These are phyloP conservation scores for Fusarium sp. DNA, from an alignment of 2,329 filamentous ascomycete species.

Conservation along the genomic window DNA sequence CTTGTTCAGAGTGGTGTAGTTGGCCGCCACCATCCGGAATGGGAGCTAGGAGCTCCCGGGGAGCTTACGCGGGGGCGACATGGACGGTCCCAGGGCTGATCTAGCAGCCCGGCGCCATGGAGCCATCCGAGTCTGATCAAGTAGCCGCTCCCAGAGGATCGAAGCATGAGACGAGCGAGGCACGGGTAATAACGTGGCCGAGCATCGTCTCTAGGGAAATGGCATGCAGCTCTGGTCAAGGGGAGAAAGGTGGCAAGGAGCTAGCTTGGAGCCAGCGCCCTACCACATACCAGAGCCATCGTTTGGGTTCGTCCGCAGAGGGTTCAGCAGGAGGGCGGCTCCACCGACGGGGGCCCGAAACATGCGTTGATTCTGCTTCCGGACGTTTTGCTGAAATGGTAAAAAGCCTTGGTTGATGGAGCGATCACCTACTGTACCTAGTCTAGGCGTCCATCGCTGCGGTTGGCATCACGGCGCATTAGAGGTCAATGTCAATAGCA, in stretches of 20 bases:
- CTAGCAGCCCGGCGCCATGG: not conserved
- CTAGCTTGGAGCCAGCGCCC: conserved; percentile 3
- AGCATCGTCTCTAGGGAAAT: not conserved
- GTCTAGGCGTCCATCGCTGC: not conserved
- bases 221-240: not conserved
- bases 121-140: not conserved
- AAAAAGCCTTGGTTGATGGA: not conserved
- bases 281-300: conserved; percentile 30
- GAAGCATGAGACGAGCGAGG: not conserved
- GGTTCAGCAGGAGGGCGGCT: not conserved
- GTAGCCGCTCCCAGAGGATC: not conserved
- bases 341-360: not conserved
- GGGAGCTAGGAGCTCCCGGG: conserved; percentile 1
- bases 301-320: conserved; percentile 3
- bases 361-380: conserved; percentile 31
- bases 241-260: conserved; percentile 5
- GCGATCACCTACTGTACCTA: not conserved
- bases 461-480: too few relatives aligned
- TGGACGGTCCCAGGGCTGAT: not conserved
- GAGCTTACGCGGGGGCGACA: conserved; percentile 8
- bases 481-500: too few relatives aligned
- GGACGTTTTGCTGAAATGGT: conserved; percentile 6
- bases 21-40: conserved; percentile 18
- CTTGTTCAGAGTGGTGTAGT: not conserved
- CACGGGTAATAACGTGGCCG: not conserved